Base-by-base conservation (phyloP, 768 basidiomycete genomes). In the Rhizopogon salebrosus region DNA sequence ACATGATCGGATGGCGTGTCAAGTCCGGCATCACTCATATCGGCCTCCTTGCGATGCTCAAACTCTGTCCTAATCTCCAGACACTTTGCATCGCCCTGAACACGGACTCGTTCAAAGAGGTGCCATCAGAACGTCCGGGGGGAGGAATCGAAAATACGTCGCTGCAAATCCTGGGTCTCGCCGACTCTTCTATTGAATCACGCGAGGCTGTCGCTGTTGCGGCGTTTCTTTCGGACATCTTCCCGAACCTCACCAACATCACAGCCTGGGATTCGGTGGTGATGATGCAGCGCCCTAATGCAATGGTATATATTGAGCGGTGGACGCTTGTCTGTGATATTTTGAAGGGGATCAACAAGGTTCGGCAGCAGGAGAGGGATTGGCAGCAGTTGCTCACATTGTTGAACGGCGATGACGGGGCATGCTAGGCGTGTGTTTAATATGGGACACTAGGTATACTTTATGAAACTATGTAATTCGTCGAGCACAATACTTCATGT, bases 141-240 rank as follows among this genome's bases (percentile, higher is more conserved):
- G 31, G 23, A 22, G 45, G 45, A 14, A 9, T 46, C 31, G 45
- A 46, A 34, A 46, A 46, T 22, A 46, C 20, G 35, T 31, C 29
- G 14, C 3, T 46, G 14, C 45, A 22, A 34, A 46, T 20, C 14
- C 14, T 46, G 35, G 45, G 45, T 34, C 31, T 52, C 14, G 23
- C 35, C 2, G 51, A 52, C 35, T 52, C 51, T 13, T 2, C 27
- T 13, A 34, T 52, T n/a, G 40, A 29, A 11, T 8, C 22, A 5
- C 13, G 22, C 23, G 10, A 26, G 16, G 36, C 43, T 23, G 36
- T 46, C n/a, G 20, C 41, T 23, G 31, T 52, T 9, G 51, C 51
- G 18, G 51, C 51, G n/a, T 52, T 52, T 34, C 43, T 52, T 20
- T 52, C 51, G 5, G 43, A 52, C 27, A 43, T 52, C 9, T 48